Base-by-base conservation (phyloP, 768 basidiomycete genomes). In the Kwoniella pini region DNA sequence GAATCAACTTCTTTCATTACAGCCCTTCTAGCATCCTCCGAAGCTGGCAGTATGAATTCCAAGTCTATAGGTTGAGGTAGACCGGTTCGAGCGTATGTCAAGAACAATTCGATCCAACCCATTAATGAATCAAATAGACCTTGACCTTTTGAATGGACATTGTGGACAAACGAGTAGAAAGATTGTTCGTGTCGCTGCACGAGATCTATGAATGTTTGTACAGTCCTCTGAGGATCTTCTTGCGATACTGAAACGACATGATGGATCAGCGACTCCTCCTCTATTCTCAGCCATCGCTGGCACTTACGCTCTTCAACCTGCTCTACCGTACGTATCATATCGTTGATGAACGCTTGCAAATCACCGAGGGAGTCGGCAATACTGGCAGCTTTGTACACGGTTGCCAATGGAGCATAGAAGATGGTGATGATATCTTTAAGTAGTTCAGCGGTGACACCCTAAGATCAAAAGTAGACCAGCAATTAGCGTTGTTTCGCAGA, bases 361-460 rank as follows among this genome's bases (percentile, higher is more conserved):
- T 98, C 96, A 28, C 85, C 82, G 0, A 99, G 75, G 1, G 94
- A 98, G 76, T 98, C 95, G 11, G 90, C 88, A 54, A 99, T 97
- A 75, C 89, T 96, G 4, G 96, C 96, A 10, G 96, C 96, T 70
- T 90, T 87, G 80, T 98, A 99, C 1, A 98, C 96, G 73, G 95
- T 91, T 1, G 96, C 96, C 24, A 99, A 81, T 1, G 96, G 96
- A 0, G 93, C 81, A 78, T 99, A 99, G 79, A 99, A 99, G 60
- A 99, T 98, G 19, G 96, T 97, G 70, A 99, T 91, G 61, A 99
- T 97, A 76, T 99, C 96, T 79, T 94, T 97, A 71, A 99, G 81
- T 24, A 99, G 82, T 31, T 98, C 96, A 1, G 95, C 87, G 0
- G 96, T 98, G 44, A 87, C 87, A 21, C 96, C 94, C 94, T 98